Percentiles rank a stretch among this genome's conserved stretches.
These are phyloP conservation scores for Letharia lupina DNA, from an alignment of 495 filamentous ascomycete genomes.

Conservation along the genomic window DNA sequence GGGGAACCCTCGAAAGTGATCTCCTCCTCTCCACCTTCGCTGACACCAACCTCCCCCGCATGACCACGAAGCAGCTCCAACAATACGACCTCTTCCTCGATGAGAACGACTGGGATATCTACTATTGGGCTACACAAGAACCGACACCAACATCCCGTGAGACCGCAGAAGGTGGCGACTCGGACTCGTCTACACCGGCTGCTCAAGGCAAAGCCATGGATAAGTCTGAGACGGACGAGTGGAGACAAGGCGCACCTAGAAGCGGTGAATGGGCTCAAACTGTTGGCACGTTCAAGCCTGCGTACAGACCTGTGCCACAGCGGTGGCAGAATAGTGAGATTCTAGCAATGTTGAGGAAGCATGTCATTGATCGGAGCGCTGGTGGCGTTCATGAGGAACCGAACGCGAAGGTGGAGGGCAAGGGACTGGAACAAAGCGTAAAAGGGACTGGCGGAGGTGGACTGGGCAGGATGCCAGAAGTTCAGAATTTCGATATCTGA, in stretches of 20 bases:
- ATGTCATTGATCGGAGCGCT: conserved; percentile 59
- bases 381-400: conserved; percentile 43
- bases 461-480: conserved; percentile 43
- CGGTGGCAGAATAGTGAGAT: conserved; percentile 81
- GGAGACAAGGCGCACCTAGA: conserved; percentile 44
- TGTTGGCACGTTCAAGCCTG: conserved; percentile 85
- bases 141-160: conserved; percentile 43
- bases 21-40: conserved; percentile 95
- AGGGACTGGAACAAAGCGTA: conserved; percentile 25
- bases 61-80: conserved; percentile 63
- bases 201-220: conserved; percentile 31
- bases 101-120: conserved; percentile 99
- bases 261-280: conserved; percentile 95
- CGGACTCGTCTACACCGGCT: conserved; percentile 26
- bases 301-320: conserved; percentile 78
- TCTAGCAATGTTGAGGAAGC: conserved; percentile 62
- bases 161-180: conserved; percentile 27
- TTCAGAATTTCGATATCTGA: conserved; percentile 41
- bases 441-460: conserved; percentile 35
- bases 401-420: conserved; percentile 27
- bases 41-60: conserved; percentile 59
- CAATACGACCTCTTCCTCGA: conserved; percentile 93
- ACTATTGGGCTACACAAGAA: conserved; percentile 99
- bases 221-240: conserved; percentile 44
- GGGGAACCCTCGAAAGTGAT: conserved; percentile 91